These are phyloP conservation scores for Russula lepida DNA, from an alignment of 768 basidiomycete genomes.

Conservation along the genomic window DNA sequence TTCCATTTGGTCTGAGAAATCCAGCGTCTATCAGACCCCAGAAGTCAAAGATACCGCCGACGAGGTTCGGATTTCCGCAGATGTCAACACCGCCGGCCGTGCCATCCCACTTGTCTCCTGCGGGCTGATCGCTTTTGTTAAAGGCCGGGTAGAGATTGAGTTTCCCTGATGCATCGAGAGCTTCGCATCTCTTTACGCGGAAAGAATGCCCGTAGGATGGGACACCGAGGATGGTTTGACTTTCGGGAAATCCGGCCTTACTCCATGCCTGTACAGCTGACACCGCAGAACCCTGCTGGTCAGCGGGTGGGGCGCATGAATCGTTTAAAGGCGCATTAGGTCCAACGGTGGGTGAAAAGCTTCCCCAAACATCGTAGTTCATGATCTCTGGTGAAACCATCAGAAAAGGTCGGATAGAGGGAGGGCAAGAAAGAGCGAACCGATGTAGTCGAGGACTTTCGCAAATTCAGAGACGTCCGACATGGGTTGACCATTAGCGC, in stretches of 20 bases:
- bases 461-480: constrained; percentile 10
- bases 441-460: constrained; percentile 17
- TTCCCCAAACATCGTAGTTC: constrained; percentile 20
- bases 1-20: constrained; percentile 7
- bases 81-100: constrained; percentile 24
- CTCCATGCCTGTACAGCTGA: constrained; percentile 16
- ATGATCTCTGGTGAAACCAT: constrained; percentile 1
- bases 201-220: constrained; percentile 80
- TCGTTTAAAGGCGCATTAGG: constrained; percentile 20
- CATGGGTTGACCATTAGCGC: neutral
- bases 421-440: neutral
- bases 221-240: constrained; percentile 75
- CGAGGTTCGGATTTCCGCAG: constrained; percentile 29
- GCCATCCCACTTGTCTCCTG: constrained; percentile 32
- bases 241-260: constrained; percentile 8
- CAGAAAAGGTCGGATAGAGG: neutral
- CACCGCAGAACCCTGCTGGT: constrained; percentile 1
- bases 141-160: constrained; percentile 49
- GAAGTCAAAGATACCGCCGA: constrained; percentile 17
- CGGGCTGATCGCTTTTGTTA: constrained; percentile 34
- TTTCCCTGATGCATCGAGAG: constrained; percentile 28
- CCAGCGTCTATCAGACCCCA: constrained; percentile 15
- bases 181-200: constrained; percentile 32
- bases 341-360: constrained; percentile 1
- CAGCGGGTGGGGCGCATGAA: neutral